A percentile compares a stretch with the other conserved stretches of the same genome.
Conservation (phyloP, 768 basidiomycete species). For the Amylocystis lapponica region DNA sequence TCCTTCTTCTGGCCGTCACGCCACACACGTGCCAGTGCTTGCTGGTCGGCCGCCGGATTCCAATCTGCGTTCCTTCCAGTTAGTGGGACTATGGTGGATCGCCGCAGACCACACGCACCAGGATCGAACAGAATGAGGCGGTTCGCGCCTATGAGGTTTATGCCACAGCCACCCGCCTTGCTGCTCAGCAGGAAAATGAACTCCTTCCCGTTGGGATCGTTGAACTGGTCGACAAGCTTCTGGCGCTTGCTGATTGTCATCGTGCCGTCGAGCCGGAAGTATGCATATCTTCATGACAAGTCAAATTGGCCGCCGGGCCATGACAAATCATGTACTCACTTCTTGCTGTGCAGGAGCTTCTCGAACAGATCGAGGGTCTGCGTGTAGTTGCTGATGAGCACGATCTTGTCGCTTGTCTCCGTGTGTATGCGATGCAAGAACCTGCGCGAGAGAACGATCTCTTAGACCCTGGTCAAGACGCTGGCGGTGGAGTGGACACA, state of each 20-base stretch:
- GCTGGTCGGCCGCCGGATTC: conserved; percentile 98
- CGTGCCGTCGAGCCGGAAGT: conserved; percentile 89
- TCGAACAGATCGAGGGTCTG: conserved; percentile 93
- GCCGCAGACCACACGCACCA: conserved; percentile 38
- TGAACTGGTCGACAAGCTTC: conserved; percentile 95
- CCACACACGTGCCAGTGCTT: conserved; percentile 97
- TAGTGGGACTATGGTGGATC: background rate
- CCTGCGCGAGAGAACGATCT: conserved; percentile 32
- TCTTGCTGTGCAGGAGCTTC: conserved; percentile 78
- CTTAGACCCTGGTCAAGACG: background rate
- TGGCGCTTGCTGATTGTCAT: conserved; percentile 91
- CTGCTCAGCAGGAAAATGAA: conserved; percentile 93
- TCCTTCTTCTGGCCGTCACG: conserved; percentile 99
- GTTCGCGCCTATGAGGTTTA: conserved; percentile 95
- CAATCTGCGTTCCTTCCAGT: conserved; percentile 57
- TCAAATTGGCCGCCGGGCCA: conserved; percentile 7
- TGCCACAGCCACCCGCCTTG: conserved; percentile 94
- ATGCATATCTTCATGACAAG: conserved; percentile 60
- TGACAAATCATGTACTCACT: conserved; percentile 38
- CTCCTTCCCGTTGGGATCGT: conserved; percentile 87
- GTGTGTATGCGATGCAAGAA: conserved; percentile 80
- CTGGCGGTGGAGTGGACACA: too few species aligned
- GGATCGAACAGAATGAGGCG: conserved; percentile 94
- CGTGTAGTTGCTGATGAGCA: conserved; percentile 94
- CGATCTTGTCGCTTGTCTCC: conserved; percentile 89